Evolutionary conservation across 257 asterid species (phyloP), one percentile per base, ranked within the genome.

Genomic region (Marsdenia floribunda): DNA sequence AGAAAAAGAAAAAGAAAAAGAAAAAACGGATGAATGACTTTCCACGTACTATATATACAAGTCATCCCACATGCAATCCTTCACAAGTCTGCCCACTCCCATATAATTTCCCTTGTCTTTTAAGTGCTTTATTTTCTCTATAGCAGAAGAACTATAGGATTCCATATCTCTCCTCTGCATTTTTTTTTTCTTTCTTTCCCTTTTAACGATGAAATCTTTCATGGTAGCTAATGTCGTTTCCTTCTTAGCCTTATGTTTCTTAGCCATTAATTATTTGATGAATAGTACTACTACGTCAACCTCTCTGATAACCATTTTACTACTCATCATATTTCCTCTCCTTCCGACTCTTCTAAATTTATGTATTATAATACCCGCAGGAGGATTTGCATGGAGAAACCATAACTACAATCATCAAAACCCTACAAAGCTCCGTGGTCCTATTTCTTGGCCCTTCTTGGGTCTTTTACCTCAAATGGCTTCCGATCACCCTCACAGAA

Each of bases 381-480:
- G 92, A 65, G 92, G 92, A 9, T 83, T 84, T 77, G 91, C 92
- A 76, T 89, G 96, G 92, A 83, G 74, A 81, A 82, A 82, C 35
- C 37, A 52, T 64, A 6, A 52, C 58, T 3, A 72, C 47, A 35
- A 18, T 64, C 83, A 18, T 64, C 83, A 76, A 85, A 83, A 84
- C 83, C 83, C 80, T 76, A 76, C 68, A 76, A 79, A 68, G 26
- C 42, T 78, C 14, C 35, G 52, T 40, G 87, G 96, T 73, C 91
- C 96, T 26, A 63, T 83, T 29, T 72, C 82, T 49, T 86, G 87
- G 83, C 90, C 84, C 4, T 59, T 88, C 37, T 53, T 88, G 22
- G 96, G 93, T 16, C 82, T 78, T 49, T 59, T 85, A 50, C 90
- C 90, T 66, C 85, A 78, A 46, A 86, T 88, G 90, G 88, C 88